phyloP scores from a whole-genome alignment of 2,329 filamentous ascomycete species.

The Ramichloridium luteum region DNA sequence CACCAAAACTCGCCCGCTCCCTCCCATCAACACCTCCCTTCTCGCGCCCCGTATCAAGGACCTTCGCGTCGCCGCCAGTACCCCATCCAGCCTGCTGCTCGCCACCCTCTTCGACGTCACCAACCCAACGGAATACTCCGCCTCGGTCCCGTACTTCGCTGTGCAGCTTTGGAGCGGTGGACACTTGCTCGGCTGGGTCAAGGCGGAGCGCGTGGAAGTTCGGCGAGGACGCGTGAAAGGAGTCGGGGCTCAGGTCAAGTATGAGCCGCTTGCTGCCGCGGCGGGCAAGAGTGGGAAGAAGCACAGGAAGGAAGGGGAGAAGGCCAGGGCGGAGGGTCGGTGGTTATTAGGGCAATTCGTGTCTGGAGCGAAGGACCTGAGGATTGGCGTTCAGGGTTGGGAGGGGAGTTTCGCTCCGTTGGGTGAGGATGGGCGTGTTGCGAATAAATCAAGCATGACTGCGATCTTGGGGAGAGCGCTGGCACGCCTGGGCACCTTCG shows the following conservation, averaged over 20 bases:
- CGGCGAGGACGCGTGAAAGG: background rate
- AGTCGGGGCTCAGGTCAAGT: background rate
- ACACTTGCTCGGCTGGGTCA: constrained; percentile 1
- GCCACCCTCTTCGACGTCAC: constrained; percentile 67
- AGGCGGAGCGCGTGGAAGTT: background rate
- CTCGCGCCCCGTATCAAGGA: constrained; percentile 55
- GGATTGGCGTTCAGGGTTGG: background rate
- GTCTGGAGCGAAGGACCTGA: background rate
- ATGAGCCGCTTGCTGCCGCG: background rate
- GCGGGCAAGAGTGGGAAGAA: too few species aligned
- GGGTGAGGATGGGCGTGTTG: background rate
- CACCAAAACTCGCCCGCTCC: too few species aligned
- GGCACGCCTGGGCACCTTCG: background rate
- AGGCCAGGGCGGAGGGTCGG: background rate
- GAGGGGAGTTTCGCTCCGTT: background rate
- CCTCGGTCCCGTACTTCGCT: constrained; percentile 66
- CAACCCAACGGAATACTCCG: constrained; percentile 81
- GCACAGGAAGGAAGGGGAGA: background rate
- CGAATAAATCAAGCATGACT: background rate
- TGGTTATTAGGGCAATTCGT: background rate
- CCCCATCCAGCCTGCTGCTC: constrained; percentile 56
- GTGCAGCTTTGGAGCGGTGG: constrained; percentile 41
- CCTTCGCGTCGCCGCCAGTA: constrained; percentile 61
- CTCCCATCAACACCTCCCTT: constrained; percentile 2
- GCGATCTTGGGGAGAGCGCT: background rate